Percentiles rank a stretch among this genome's conserved stretches.
Evolutionary conservation across 2,329 filamentous ascomycete genomes (phyloP).

Genomic region (Ascochyta viciae-villosae): DNA sequence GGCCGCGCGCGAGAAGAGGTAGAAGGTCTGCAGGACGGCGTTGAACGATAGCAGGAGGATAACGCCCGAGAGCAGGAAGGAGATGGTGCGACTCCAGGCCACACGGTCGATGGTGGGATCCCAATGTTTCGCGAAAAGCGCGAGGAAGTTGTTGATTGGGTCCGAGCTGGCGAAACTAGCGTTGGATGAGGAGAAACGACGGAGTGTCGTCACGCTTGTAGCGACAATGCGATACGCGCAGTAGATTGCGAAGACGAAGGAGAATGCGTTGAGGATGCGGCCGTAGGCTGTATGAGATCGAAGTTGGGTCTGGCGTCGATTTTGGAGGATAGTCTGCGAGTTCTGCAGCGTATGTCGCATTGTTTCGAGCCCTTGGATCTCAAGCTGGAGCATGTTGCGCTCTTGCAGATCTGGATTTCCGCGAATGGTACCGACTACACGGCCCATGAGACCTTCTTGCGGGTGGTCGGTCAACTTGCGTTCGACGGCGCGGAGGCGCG

Average conservation of each 20-base stretch:
- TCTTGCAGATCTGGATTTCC: conserved; percentile 65
- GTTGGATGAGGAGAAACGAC: conserved; percentile 61
- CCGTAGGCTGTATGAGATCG: conserved; percentile 73
- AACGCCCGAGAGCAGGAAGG: conserved; percentile 80
- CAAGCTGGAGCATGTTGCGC: conserved; percentile 67
- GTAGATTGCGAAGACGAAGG: conserved; percentile 78
- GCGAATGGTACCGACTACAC: conserved; percentile 74
- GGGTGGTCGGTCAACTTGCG: conserved; percentile 63
- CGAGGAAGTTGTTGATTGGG: conserved; percentile 83
- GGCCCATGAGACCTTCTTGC: conserved; percentile 70
- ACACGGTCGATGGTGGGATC: conserved; percentile 82
- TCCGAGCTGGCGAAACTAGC: conserved; percentile 73
- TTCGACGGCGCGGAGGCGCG: conserved; percentile 73
- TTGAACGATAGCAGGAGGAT: conserved; percentile 84
- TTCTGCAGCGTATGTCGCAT: conserved; percentile 77
- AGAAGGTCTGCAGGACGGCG: conserved; percentile 83
- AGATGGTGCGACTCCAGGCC: conserved; percentile 85
- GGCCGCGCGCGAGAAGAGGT: conserved; percentile 77
- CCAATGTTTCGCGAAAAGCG: conserved; percentile 81
- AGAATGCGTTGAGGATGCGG: conserved; percentile 66
- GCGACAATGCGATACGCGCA: conserved; percentile 83
- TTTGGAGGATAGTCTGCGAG: conserved; percentile 69
- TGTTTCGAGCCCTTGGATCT: conserved; percentile 79
- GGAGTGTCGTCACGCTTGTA: conserved; percentile 71
- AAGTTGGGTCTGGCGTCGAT: conserved; percentile 67